Percentiles rank a stretch among this genome's conserved stretches.
Conservation (phyloP, 2,329 filamentous ascomycete genomes). For the Peltaster fructicola region DNA sequence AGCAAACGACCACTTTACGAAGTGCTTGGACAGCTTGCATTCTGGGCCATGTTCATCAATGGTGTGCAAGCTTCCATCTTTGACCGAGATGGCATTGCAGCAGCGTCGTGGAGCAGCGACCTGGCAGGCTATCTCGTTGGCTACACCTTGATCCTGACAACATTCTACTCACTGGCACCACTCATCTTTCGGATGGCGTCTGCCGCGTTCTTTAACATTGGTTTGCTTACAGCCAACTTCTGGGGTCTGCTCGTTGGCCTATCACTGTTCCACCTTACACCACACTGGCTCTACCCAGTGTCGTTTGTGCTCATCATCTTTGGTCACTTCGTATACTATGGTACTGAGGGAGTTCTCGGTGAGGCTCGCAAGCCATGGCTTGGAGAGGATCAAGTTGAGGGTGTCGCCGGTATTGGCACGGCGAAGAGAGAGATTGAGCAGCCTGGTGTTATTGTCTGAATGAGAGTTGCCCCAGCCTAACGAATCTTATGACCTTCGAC, state of each 20-base stretch:
- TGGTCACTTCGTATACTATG: conserved; percentile 74
- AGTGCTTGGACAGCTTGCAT: conserved; percentile 75
- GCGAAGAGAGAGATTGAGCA: conserved; percentile 47
- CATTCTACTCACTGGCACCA: conserved; percentile 81
- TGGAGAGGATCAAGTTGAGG: conserved; percentile 66
- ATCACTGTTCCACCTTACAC: conserved; percentile 58
- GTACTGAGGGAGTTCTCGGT: conserved; percentile 63
- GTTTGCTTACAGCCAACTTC: conserved; percentile 82
- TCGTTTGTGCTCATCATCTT: conserved; percentile 85
- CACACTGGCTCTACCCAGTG: conserved; percentile 88
- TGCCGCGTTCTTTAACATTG: conserved; percentile 94
- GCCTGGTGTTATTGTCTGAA: conserved; percentile 21
- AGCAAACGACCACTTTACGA: conserved; percentile 76
- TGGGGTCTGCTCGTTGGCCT: conserved; percentile 92
- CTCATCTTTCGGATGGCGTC: conserved; percentile 76
- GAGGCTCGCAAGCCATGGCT: conserved; percentile 94
- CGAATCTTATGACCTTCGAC: no score
- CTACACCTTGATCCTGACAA: conserved; percentile 63
- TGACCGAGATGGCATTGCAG: conserved; percentile 53
- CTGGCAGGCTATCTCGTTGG: conserved; percentile 72
- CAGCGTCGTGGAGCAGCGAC: conserved; percentile 25
- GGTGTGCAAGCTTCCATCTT: conserved; percentile 83
- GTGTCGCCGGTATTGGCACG: conserved; percentile 65
- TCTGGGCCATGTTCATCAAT: conserved; percentile 82
- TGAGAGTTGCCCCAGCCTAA: no score